Base-by-base conservation (phyloP, 805 yeast genomes). In the Metschnikowia chrysomelidarum region DNA sequence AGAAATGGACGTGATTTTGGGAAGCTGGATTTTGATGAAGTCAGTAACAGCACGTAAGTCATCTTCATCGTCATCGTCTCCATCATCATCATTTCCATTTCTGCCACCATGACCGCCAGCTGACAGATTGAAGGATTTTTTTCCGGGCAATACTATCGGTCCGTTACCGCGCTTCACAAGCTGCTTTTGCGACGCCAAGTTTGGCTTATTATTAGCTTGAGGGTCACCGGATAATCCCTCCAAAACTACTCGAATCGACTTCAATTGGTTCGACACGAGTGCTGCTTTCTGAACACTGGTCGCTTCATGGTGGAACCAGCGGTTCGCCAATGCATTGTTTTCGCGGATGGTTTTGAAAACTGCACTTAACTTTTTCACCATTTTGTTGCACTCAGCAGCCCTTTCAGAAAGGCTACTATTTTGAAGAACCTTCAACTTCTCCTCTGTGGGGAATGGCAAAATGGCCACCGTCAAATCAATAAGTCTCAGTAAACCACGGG, bases 181-280 rank as follows among this genome's bases (percentile, higher is more conserved):
- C 22, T 37, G 43, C 16, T 33, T 26, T 11, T 36, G 40, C 14
- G 30, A 26, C 7, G 34, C n/a, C 2, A 41, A 30, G 3, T 17
- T 15, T 2, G 46, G 27, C 2, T 17, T 14, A 7, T 24, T 20
- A 12, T 35, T 31, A 10, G 39, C 45, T 10, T 22, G 26, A 11
- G 19, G 8, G 17, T 48, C 51, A 19, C 58, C 54, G 24, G 71
- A 64, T 49, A 76, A 58, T 8, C 71, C 65, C 37, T 75, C 80
- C 38, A 76, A 59, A 12, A 73, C 67, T 22, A 64, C 46, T 34
- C 78, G 63, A 30, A 77, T 67, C 2, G 79, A 67, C 43, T 71
- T 73, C 43, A 77, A 54, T 43, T 77, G 82, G 43, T 64, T 72
- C 7, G 80, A 76, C 24, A 76, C 76, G 19, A 77, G 67, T 40